These are phyloP conservation scores for Paradendryphiella salina DNA, from an alignment of 2,329 filamentous ascomycete species.

Conservation along the genomic window DNA sequence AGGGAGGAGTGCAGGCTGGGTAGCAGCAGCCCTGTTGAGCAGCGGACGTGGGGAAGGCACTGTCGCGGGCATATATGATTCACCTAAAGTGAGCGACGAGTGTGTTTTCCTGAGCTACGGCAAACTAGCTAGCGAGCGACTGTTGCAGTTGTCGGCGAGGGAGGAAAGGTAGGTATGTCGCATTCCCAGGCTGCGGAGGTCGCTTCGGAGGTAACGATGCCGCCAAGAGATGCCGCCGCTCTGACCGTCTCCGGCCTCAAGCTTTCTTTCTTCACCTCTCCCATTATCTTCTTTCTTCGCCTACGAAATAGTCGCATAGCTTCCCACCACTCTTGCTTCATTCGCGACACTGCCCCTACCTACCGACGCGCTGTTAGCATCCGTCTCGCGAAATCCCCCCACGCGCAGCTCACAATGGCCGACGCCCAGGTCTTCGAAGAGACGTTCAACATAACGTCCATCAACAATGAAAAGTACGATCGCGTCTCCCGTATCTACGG, in stretches of 20 bases:
- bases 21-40: constrained; percentile 1
- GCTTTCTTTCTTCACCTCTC: constrained; percentile 22
- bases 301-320: constrained; percentile 5
- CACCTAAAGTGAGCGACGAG: background rate
- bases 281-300: constrained; percentile 1
- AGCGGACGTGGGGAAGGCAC: background rate
- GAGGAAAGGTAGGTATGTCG: background rate
- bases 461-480: constrained; percentile 90
- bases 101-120: background rate
- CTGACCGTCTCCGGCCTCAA: constrained; percentile 12
- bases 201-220: constrained; percentile 17
- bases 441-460: constrained; percentile 76
- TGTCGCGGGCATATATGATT: background rate
- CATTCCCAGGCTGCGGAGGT: constrained; percentile 12
- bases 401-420: constrained; percentile 57
- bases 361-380: no score
- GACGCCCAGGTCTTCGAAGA: constrained; percentile 95
- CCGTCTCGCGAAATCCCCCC: background rate
- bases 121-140: background rate
- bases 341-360: background rate
- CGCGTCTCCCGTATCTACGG: constrained; percentile 84
- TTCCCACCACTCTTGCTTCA: background rate
- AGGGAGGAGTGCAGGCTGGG: constrained; percentile 1
- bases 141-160: background rate
- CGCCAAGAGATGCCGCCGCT: constrained; percentile 9